Evolutionary conservation across 495 filamentous ascomycete genomes (phyloP).

Genomic region (Penicillium steckii): DNA sequence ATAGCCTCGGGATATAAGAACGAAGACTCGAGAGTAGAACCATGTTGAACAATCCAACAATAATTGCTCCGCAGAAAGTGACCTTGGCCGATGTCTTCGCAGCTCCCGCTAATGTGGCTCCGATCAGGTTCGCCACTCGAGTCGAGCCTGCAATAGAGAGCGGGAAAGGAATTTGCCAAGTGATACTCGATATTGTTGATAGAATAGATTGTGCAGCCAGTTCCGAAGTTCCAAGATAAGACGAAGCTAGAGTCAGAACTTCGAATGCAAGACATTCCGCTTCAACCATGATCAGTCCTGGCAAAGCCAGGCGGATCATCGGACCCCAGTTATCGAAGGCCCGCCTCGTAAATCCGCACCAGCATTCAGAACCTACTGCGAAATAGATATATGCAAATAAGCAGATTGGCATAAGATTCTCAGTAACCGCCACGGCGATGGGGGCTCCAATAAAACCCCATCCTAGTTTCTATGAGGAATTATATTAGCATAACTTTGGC

Average conservation of each 20-base stretch:
- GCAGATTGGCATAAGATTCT: conserved; percentile 74
- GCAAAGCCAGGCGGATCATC: conserved; percentile 82
- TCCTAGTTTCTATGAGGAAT: conserved; percentile 52
- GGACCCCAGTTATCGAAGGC: conserved; percentile 81
- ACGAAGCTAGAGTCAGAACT: conserved; percentile 69
- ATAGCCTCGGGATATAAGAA: conserved; percentile 69
- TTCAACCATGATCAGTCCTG: conserved; percentile 87
- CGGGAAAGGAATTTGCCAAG: conserved; percentile 68
- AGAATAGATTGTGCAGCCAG: conserved; percentile 71
- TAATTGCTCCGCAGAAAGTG: conserved; percentile 58
- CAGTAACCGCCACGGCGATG: conserved; percentile 76
- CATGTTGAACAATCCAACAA: conserved; percentile 77
- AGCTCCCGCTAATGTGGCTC: conserved; percentile 67
- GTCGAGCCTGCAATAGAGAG: conserved; percentile 62
- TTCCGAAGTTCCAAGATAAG: conserved; percentile 66
- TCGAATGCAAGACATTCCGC: conserved; percentile 89
- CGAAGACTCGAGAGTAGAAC: conserved; percentile 62
- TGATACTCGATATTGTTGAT: conserved; percentile 56
- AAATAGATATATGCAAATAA: conserved; percentile 70
- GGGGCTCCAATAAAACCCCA: conserved; percentile 85
- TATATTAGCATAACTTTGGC: conserved; percentile 9
- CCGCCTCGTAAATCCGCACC: conserved; percentile 72
- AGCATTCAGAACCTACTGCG: conserved; percentile 60
- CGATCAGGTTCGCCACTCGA: conserved; percentile 63
- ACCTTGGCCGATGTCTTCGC: conserved; percentile 71